Evolutionary conservation across 257 asterid genomes (phyloP), one percentile per base, ranked within the genome.

Genomic region (Nicotiana tomentosiformis): DNA sequence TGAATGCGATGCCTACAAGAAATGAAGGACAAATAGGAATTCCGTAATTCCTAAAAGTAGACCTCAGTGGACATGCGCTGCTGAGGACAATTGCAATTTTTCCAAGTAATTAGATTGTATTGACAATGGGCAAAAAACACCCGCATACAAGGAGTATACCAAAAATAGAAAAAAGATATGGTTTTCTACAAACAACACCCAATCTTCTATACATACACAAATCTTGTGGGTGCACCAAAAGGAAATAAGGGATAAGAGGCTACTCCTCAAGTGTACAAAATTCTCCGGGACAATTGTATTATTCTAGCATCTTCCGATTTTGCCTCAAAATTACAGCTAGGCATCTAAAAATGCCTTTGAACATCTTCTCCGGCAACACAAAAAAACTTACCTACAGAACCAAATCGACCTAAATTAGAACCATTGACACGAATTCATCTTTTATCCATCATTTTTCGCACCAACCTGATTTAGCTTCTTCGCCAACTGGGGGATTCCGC

Each of bases 401-500:
- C 15, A 74, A 74, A 72, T 72, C 26, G 15, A 23, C 62, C 29
- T 49, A 49, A 14, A 12, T 46, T 74, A 74, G 62, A 49, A 74
- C 23, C 43, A 9, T 26, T 14, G 43, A 74, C 51, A 51, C 29
- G 64, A 74, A 74, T 49, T 61, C 62, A 26, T 46, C 61, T 35
- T 74, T 49, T 49, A 60, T 74, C 37, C 80, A 74, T 74, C 80
- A 74, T 35, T 26, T 49, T 23, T 74, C 7, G 26, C 77, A 32
- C n/a, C 56, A 79, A 91, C 98, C 99, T 96, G 98, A 88, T 96
- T 96, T 96, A 96, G 89, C 91, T 94, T 96, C 94, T 92, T 96
- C 82, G 98, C 98, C 94, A 96, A 84, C 90, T 94, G 97, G 81
- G 95, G 97, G 70, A 93, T 87, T 30, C 99, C 97, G 85, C 99